These are phyloP conservation scores for Fusarium fujikuroi DNA, from an alignment of 2,329 filamentous ascomycete genomes.

Conservation along the genomic window DNA sequence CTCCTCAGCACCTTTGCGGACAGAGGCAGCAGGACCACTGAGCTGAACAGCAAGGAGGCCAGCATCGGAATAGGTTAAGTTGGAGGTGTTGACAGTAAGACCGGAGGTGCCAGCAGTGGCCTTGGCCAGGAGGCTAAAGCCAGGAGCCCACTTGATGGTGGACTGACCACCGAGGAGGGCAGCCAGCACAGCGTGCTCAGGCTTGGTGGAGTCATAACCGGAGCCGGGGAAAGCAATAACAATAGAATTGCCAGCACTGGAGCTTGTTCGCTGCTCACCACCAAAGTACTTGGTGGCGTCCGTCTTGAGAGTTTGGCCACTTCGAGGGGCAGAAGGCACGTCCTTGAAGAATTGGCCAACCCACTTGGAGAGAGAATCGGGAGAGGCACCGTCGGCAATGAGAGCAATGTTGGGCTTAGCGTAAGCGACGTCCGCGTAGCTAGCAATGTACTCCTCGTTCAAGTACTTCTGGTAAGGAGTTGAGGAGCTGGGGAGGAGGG, in stretches of 20 bases:
- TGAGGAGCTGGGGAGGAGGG: slow-evolving; percentile 77
- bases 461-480: slow-evolving; percentile 83
- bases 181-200: slow-evolving; percentile 87
- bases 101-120: slow-evolving; percentile 73
- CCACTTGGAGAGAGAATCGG: slow-evolving; percentile 85
- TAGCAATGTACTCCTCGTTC: slow-evolving; percentile 76
- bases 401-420: slow-evolving; percentile 91
- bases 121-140: slow-evolving; percentile 91
- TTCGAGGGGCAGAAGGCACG: slow-evolving; percentile 65
- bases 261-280: slow-evolving; percentile 90
- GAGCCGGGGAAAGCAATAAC: slow-evolving; percentile 95
- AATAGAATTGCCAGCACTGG: slow-evolving; percentile 80
- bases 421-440: slow-evolving; percentile 83
- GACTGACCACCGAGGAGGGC: slow-evolving; percentile 91
- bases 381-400: slow-evolving; percentile 86
- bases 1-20: slow-evolving; percentile 79
- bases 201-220: slow-evolving; percentile 83
- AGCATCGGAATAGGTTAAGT: slow-evolving; percentile 91
- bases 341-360: slow-evolving; percentile 90
- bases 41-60: slow-evolving; percentile 89
- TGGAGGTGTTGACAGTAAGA: slow-evolving; percentile 77
- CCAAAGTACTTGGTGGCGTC: slow-evolving; percentile 87
- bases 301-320: slow-evolving; percentile 65
- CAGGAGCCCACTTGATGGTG: slow-evolving; percentile 93
- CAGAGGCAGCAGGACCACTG: slow-evolving; percentile 76